Evolutionary conservation across 495 filamentous ascomycete species (phyloP).

Genomic region (Penicillium verhagenii): DNA sequence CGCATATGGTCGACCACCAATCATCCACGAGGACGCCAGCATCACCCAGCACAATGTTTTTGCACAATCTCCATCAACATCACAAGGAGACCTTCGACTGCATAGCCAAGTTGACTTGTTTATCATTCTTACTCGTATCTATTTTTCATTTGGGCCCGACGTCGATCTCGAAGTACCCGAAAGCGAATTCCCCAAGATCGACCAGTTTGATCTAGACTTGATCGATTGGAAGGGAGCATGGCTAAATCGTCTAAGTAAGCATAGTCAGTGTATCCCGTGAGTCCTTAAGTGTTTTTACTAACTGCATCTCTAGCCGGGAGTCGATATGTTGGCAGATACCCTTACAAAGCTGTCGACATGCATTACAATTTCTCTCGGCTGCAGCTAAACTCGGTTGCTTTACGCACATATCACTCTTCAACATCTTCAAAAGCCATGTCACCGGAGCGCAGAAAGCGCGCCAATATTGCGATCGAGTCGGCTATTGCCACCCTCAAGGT

Average conservation of each 20-base stretch:
- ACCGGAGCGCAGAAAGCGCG: slow-evolving; percentile 50
- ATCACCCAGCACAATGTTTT: slow-evolving; percentile 53
- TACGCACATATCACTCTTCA: slow-evolving; percentile 53
- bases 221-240: slow-evolving; percentile 49
- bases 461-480: slow-evolving; percentile 54
- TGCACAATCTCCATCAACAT: slow-evolving; percentile 40
- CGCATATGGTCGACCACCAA: slow-evolving; percentile 53
- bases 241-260: slow-evolving; percentile 48
- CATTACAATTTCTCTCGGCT: slow-evolving; percentile 57
- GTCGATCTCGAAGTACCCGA: slow-evolving; percentile 52
- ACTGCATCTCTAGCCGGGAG: slow-evolving; percentile 38
- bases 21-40: slow-evolving; percentile 53
- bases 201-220: slow-evolving; percentile 44
- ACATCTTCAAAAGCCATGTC: slow-evolving; percentile 50
- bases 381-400: slow-evolving; percentile 56
- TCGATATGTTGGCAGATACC: slow-evolving; percentile 52
- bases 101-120: slow-evolving; percentile 60
- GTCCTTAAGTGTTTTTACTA: slow-evolving; percentile 6
- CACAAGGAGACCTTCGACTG: slow-evolving; percentile 52
- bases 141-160: slow-evolving; percentile 59
- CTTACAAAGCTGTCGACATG: slow-evolving; percentile 51
- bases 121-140: slow-evolving; percentile 55
- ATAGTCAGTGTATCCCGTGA: neutral
- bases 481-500: slow-evolving; percentile 51
- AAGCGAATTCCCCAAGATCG: slow-evolving; percentile 43